Evolutionary conservation across 1,139 yeast species (phyloP), one percentile per base, ranked within the genome.

Genomic region (Debaryomyces sp.): DNA sequence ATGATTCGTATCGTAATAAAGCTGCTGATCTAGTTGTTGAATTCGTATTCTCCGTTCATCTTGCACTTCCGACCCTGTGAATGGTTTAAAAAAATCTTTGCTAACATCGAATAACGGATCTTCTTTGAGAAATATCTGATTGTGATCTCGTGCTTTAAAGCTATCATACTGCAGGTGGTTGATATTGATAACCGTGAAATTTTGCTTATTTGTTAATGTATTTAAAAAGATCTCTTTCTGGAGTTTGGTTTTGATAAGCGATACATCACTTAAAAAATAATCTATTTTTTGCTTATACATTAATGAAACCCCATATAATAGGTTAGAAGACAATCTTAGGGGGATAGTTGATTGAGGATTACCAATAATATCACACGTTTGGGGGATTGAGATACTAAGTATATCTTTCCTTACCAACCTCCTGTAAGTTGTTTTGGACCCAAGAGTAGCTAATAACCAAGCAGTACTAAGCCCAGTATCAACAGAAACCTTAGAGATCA

Each of bases 251-350:
- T 67, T 66, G 12, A 66, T 53, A 24, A 59, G 52, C 0, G 60
- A 56, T 7, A 68, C 47, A 47, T 78, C 82, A 51, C 65, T 63
- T 44, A 64, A 66, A 48, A 81, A 70, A 54, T 73, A 78, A 4
- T 73, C 73, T 0, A 78, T 71, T 57, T 84, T 80, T 39, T 78
- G 77, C 49, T 71, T 77, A 60, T 80, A 83, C 29, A 81, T 73
- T 37, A 84, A 59, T 0, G 86, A 71, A 2, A 84, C 73, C 0
- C 91, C 91, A 54, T 79, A 77, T 51, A 85, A 62, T 22, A 85
- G 62, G 48, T 68, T 78, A 0, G 88, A 80, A 0, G 78, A 68
- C 24, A 75, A 67, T 32, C 85, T 62, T 24, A 84, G 68, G 1
- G 77, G 68, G 21, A 68, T 55, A 0, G 68, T 62, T 1, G 59